Evolutionary conservation across 805 yeast genomes (phyloP).

Genomic region (Sporopachydermia lactativora): DNA sequence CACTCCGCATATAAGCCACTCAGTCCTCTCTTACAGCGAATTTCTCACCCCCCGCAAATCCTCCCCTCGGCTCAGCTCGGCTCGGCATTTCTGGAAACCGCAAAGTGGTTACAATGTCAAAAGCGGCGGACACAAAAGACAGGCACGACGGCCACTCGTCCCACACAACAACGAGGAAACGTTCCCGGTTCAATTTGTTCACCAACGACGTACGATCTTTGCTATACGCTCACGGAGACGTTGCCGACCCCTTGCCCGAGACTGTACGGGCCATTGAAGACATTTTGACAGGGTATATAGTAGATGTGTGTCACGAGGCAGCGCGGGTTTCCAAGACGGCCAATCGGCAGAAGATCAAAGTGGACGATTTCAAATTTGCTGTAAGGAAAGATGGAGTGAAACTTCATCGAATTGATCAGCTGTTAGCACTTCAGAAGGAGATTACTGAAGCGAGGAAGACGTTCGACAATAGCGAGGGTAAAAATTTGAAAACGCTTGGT

Average conservation of each 20-base stretch:
- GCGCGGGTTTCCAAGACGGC: slow-evolving; percentile 34
- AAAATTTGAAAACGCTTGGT: slow-evolving; percentile 18
- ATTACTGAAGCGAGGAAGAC: slow-evolving; percentile 54
- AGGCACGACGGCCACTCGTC: neutral
- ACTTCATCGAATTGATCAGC: slow-evolving; percentile 55
- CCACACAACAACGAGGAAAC: slow-evolving; percentile 6
- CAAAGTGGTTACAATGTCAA: slow-evolving; percentile 3
- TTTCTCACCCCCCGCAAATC: too few relatives aligned
- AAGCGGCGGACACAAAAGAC: slow-evolving; percentile 5
- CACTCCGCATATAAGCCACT: too few relatives aligned
- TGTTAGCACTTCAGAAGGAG: slow-evolving; percentile 42
- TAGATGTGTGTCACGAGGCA: slow-evolving; percentile 45
- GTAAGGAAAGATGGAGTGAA: slow-evolving; percentile 51
- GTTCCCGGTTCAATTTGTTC: slow-evolving; percentile 18
- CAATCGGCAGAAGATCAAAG: slow-evolving; percentile 44
- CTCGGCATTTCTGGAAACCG: too few relatives aligned
- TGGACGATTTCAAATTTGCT: slow-evolving; percentile 63
- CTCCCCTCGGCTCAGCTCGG: too few relatives aligned
- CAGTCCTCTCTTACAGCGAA: too few relatives aligned
- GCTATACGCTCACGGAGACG: slow-evolving; percentile 63
- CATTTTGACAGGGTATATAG: slow-evolving; percentile 45
- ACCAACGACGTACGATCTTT: slow-evolving; percentile 36
- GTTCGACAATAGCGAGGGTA: slow-evolving; percentile 48
- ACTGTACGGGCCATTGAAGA: slow-evolving; percentile 58
- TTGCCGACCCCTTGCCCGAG: slow-evolving; percentile 48